Percentiles rank a stretch among this genome's conserved stretches.
phyloP scores from a whole-genome alignment of 257 asterid genomes.

The Solanum stenotomum region DNA sequence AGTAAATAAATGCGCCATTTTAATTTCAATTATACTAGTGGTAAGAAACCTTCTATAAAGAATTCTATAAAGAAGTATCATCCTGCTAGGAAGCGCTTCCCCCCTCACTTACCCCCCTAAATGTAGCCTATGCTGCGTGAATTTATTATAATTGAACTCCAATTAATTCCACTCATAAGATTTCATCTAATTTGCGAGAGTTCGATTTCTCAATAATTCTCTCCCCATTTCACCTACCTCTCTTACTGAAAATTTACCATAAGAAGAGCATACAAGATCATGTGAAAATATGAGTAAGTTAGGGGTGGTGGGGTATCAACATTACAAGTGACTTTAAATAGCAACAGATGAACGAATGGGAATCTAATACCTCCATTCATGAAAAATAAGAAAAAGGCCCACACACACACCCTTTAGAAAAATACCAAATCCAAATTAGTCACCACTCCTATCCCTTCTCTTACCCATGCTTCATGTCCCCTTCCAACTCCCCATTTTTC shows the following conservation, averaged over 20 bases:
- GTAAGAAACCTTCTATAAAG: neutral
- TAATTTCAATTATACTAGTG: neutral
- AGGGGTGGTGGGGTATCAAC: neutral
- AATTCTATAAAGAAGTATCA: neutral
- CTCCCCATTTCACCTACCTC: neutral
- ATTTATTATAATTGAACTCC: neutral
- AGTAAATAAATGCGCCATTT: neutral
- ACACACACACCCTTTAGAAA: neutral
- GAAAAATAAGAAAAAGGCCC: neutral
- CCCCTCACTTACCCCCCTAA: neutral
- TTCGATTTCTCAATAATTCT: neutral
- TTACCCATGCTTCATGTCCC: neutral
- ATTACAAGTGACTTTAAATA: neutral
- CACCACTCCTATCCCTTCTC: conserved; percentile 6
- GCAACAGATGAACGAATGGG: neutral
- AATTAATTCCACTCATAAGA: too few species aligned
- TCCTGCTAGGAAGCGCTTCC: neutral
- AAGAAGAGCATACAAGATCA: neutral
- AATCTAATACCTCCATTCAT: neutral
- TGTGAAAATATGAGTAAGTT: neutral
- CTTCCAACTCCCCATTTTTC: conserved; percentile 1
- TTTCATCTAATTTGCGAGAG: neutral
- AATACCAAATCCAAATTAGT: conserved; percentile 5
- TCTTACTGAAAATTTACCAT: neutral
- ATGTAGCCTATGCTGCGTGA: neutral